These are phyloP conservation scores for Apiosordaria backusii DNA, from an alignment of 495 filamentous ascomycete genomes.

Conservation along the genomic window DNA sequence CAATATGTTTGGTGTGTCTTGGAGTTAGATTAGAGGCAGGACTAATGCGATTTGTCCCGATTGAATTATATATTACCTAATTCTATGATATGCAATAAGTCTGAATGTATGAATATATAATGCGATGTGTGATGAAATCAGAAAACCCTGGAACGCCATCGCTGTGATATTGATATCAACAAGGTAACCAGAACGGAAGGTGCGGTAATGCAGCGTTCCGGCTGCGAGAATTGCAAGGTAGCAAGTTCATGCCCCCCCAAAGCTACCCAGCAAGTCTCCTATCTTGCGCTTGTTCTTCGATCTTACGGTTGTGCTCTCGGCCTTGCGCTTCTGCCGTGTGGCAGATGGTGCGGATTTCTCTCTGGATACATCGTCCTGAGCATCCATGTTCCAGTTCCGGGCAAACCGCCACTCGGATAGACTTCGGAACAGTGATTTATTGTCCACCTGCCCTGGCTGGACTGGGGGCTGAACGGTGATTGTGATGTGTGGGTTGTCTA, in stretches of 20 bases:
- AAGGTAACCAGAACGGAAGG: no score
- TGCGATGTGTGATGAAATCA: no score
- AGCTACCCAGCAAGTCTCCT: not conserved
- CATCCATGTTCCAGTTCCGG: not conserved
- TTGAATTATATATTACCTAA: no score
- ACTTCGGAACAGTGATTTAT: not conserved
- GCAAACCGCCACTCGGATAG: not conserved
- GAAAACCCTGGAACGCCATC: no score
- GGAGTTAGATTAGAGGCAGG: no score
- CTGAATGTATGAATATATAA: no score
- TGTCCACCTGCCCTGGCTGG: not conserved
- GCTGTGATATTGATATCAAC: no score
- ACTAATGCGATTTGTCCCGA: no score
- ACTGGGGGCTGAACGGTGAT: not conserved
- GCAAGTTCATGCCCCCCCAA: not conserved
- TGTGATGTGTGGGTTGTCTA: not conserved
- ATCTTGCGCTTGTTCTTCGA: not conserved
- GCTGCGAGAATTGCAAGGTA: not conserved
- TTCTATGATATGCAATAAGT: no score
- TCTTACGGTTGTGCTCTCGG: not conserved
- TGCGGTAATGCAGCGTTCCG: no score
- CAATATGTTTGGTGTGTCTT: no score
- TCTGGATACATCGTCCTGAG: not conserved
- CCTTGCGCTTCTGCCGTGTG: not conserved
- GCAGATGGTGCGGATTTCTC: not conserved